Evolutionary conservation across 257 asterid species (phyloP).

Genomic region (Solanum boliviense): DNA sequence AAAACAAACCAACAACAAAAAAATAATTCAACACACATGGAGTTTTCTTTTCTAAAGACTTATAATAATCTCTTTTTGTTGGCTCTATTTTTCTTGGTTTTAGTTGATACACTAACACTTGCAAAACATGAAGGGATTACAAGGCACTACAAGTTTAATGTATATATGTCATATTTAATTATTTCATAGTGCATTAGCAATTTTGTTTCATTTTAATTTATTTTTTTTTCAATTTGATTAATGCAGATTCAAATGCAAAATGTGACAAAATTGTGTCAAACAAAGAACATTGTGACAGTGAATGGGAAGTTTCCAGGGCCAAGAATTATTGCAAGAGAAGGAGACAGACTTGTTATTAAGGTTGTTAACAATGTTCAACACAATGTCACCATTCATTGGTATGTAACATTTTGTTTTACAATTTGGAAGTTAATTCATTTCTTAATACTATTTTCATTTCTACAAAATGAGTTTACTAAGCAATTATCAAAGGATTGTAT

Average conservation of each 20-base stretch:
- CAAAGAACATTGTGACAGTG: slow-evolving; percentile 51
- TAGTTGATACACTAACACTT: slow-evolving; percentile 9
- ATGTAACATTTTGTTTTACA: background rate
- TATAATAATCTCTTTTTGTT: background rate
- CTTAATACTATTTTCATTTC: background rate
- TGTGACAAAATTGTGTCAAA: slow-evolving; percentile 44
- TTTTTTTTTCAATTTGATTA: background rate
- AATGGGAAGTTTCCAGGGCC: slow-evolving; percentile 67
- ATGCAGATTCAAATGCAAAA: slow-evolving; percentile 43
- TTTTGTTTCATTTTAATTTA: background rate
- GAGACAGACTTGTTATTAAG: slow-evolving; percentile 42
- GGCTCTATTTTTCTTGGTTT: slow-evolving; percentile 8
- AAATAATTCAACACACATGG: slow-evolving; percentile 9
- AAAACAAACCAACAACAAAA: background rate
- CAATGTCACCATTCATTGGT: slow-evolving; percentile 58
- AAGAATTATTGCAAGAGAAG: slow-evolving; percentile 50
- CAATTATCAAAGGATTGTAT: background rate
- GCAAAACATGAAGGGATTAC: slow-evolving; percentile 30
- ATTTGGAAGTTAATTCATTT: background rate
- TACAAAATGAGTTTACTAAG: background rate
- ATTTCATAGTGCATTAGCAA: background rate
- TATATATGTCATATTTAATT: background rate
- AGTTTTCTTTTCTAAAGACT: slow-evolving; percentile 2
- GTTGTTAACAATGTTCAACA: slow-evolving; percentile 45
- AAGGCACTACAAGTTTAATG: slow-evolving; percentile 47